Base-by-base conservation (phyloP, 2,329 filamentous ascomycete species). In the Colletotrichum kahawae region DNA sequence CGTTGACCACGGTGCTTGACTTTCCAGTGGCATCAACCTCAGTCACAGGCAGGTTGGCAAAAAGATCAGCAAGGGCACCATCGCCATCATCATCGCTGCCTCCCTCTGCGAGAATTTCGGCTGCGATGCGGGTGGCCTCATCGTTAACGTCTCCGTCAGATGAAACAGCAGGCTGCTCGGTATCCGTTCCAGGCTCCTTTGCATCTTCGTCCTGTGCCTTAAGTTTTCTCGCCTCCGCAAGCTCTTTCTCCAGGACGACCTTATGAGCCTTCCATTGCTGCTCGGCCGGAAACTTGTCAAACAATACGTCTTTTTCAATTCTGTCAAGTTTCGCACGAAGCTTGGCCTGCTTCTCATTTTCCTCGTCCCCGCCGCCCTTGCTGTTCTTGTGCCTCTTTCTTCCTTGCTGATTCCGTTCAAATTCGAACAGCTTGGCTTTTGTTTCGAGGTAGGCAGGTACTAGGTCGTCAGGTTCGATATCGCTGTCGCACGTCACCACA, bases 301-400 rank as follows among this genome's bases (percentile, higher is more conserved):
- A 95, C 4, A 96, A 85, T 18, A 95, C 88, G 80, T 96, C 94
- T 31, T 91, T 93, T 80, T 97, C 93, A 56, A 98, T 95, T 76
- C 90, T 91, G 48, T 92, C 89, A 51, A 98, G 85, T 81, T 96
- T 97, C 18, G 92, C 92, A 54, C 93, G 88, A 4, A 98, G 84
- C 78, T 92, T 95, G 12, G 90, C 89, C 57, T 92, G 86, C 77
- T 91, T 89, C 31, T 90, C 82, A 76, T 91, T 89, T 27, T 90
- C 82, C 18, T 84, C 82, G 33, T 86, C 83, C 12, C 80, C 78
- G 2, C 84, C 71, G 27, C 57, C 38, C 76, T 82, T 76, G 43
- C 77, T 77, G 80, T 85, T 85, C 78, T 85, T 88, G 51, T 82
- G 79, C 75, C 81, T 87, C 77, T 85, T 86, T 21, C 76, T 82